Evolutionary conservation across 257 asterid genomes (phyloP).

Genomic region (Solanum ossicruentum): DNA sequence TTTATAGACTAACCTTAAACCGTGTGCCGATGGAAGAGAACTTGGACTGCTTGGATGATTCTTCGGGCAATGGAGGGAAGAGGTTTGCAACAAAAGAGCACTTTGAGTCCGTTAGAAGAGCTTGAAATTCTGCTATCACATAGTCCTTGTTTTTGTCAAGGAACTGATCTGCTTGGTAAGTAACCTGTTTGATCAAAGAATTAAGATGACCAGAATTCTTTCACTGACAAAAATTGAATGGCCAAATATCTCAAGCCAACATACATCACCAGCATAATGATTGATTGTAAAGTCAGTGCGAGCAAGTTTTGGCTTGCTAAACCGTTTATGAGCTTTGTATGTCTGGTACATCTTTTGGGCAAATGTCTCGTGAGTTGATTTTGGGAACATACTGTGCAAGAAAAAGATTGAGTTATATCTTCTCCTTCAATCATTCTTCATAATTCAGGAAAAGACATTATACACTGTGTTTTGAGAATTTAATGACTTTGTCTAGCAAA

Average conservation of each 20-base stretch:
- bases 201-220: conserved; percentile 4
- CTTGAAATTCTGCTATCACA: conserved; percentile 90
- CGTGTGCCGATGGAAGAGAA: conserved; percentile 94
- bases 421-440: background rate
- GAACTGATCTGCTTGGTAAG: conserved; percentile 86
- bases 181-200: conserved; percentile 46
- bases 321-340: conserved; percentile 74
- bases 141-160: conserved; percentile 94
- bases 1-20: conserved; percentile 55
- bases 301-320: conserved; percentile 92
- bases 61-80: conserved; percentile 69
- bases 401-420: conserved; percentile 11
- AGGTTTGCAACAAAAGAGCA: conserved; percentile 72
- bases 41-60: conserved; percentile 77
- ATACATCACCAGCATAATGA: conserved; percentile 96
- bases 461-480: background rate
- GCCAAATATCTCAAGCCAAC: conserved; percentile 4
- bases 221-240: conserved; percentile 2
- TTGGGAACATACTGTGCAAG: conserved; percentile 89
- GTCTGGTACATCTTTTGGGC: conserved; percentile 98
- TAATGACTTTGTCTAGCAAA: background rate
- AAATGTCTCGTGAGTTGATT: conserved; percentile 91
- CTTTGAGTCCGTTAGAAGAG: conserved; percentile 57
- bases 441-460: background rate
- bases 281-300: conserved; percentile 75